Evolutionary conservation across 257 asterid genomes (phyloP).

Genomic region (Linderniella brevidens): DNA sequence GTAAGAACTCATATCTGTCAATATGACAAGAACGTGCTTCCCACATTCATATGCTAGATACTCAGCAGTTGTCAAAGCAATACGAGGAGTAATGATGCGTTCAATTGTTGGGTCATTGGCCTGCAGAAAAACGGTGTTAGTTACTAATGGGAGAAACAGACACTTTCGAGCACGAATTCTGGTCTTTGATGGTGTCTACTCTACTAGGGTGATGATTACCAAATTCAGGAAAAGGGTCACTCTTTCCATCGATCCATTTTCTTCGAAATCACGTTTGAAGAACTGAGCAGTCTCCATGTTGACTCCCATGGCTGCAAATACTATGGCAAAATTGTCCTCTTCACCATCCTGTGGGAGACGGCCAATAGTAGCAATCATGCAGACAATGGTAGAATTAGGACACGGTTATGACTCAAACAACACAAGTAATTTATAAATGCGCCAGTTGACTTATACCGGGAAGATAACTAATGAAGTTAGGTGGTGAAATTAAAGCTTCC

Average conservation of each 20-base stretch:
- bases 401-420: neutral
- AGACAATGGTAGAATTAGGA: neutral
- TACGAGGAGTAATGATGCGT: constrained; percentile 71
- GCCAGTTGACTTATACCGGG: too few relatives aligned
- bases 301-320: constrained; percentile 97
- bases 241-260: constrained; percentile 97
- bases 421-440: too few relatives aligned
- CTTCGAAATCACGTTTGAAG: constrained; percentile 89
- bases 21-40: constrained; percentile 76
- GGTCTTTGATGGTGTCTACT: too few relatives aligned
- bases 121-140: constrained; percentile 16
- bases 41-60: constrained; percentile 71
- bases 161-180: too few relatives aligned
- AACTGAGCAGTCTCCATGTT: constrained; percentile 92
- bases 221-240: constrained; percentile 80
- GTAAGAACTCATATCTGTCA: constrained; percentile 80
- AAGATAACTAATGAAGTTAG: too few relatives aligned
- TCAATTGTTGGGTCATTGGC: constrained; percentile 84
- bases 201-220: constrained; percentile 22
- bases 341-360: constrained; percentile 31
- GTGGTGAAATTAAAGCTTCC: too few relatives aligned
- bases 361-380: constrained; percentile 2
- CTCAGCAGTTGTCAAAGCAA: constrained; percentile 73
- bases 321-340: constrained; percentile 88
- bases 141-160: too few relatives aligned